These are phyloP conservation scores for Dictyostelium citrinum DNA, from an alignment of 78 protist species.

Conservation along the genomic window DNA sequence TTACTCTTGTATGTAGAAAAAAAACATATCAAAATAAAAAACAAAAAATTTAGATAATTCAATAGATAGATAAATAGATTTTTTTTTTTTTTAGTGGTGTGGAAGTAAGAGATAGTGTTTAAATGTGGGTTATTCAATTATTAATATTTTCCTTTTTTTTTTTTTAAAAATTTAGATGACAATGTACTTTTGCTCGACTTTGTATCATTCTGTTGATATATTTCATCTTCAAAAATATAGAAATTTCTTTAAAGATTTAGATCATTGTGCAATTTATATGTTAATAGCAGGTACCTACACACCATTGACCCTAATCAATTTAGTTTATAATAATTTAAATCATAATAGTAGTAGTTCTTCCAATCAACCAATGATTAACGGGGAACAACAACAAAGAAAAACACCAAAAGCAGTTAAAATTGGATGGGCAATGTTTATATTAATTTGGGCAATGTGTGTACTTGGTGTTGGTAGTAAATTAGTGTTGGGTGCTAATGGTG, in stretches of 20 bases:
- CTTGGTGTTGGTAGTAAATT: slow-evolving; percentile 62
- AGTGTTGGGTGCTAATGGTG: slow-evolving; percentile 34
- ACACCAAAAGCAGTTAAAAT: slow-evolving; percentile 51
- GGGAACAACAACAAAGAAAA: neutral
- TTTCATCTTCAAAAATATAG: slow-evolving; percentile 11
- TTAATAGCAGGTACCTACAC: slow-evolving; percentile 72
- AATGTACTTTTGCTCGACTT: slow-evolving; percentile 72
- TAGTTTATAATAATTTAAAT: slow-evolving; percentile 37
- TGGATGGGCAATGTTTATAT: slow-evolving; percentile 51
- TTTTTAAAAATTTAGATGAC: slow-evolving; percentile 25
- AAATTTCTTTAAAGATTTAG: slow-evolving; percentile 42
- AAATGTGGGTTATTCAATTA: neutral
- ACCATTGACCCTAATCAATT: slow-evolving; percentile 53
- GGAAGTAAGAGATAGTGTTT: too few species aligned
- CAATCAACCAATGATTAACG: neutral
- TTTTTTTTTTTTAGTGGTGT: neutral
- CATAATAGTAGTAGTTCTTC: neutral
- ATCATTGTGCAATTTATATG: slow-evolving; percentile 65
- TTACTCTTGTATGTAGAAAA: slow-evolving; percentile 29
- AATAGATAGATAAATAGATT: neutral
- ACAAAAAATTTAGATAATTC: neutral
- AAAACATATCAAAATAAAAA: neutral
- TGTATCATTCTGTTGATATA: slow-evolving; percentile 60
- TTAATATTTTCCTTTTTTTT: neutral
- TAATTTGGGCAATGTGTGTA: slow-evolving; percentile 60